Evolutionary conservation across 2,329 filamentous ascomycete species (phyloP), one percentile per base, ranked within the genome.

Genomic region (Teratosphaeria gauchensis): DNA sequence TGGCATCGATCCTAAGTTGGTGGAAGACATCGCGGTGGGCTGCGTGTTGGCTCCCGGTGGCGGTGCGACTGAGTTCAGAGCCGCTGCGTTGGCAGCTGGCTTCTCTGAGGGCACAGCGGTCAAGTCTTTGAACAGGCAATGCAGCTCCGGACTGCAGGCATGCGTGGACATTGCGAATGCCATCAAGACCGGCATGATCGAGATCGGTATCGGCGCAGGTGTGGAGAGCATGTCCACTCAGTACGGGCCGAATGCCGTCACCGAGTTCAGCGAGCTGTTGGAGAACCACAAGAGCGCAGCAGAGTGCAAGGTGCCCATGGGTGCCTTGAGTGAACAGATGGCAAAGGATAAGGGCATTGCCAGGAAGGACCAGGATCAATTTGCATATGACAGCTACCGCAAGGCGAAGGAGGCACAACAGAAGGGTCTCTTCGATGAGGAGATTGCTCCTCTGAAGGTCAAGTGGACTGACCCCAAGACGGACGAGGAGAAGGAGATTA

Each of bases 251-350:
- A 81, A 80, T 52, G 94, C 94, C 62, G 92, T 97, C 16, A 84
- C 86, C 62, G 94, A 97, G 76, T 96, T 97, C 82, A 94, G 89
- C 32, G 90, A 95, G 55, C 82, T 90, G 56, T 85, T 97, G 63
- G 89, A 96, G 72, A 83, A 79, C 68, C 83, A 92, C 79, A 82
- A 84, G 64, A 87, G 94, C 72, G 83, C 92, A 28, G 88, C 88
- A 69, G 95, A 96, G 82, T 99, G 94, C 85, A 96, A 95, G 79
- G 92, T 97, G 2, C 87, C 91, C 73, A 97, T 97, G 94, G 92
- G 92, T 68, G 83, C 91, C 11, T 81, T 97, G 55, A 96, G 90
- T 31, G 94, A 99, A 77, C 76, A 92, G 70, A 96, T 97, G 92
- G 94, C 92, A 66, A 88, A 90, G 76, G 90, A 91, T 73, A 84